phyloP scores from a whole-genome alignment of 768 basidiomycete species.

The Suillus clintonianus region DNA sequence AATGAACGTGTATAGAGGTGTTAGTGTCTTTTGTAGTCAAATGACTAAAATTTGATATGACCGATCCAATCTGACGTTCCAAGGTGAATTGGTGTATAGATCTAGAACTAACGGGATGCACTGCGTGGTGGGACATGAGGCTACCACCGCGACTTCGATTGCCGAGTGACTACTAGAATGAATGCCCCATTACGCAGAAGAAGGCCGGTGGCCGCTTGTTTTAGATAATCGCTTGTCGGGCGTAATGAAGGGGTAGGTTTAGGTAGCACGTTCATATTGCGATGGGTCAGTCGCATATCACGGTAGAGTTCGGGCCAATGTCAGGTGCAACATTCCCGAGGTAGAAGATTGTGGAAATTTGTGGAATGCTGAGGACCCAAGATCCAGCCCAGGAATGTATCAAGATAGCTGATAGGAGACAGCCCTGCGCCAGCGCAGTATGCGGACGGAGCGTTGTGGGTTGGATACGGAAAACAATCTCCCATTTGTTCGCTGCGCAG shows the following conservation, averaged over 20 bases:
- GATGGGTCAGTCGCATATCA: conserved; percentile 13
- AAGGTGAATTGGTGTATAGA: background rate
- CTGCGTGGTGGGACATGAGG: background rate
- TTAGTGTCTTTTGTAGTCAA: background rate
- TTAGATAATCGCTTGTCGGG: conserved; percentile 3
- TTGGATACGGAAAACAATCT: conserved; percentile 21
- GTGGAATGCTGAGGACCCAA: conserved; percentile 13
- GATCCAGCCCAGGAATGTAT: conserved; percentile 9
- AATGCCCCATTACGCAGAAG: background rate
- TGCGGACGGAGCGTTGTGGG: conserved; percentile 11
- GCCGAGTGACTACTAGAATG: background rate
- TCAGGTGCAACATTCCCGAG: conserved; percentile 3
- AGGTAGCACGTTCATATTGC: conserved; percentile 13
- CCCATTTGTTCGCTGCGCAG: conserved; percentile 17
- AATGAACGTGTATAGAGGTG: background rate
- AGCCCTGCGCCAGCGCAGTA: conserved; percentile 10
- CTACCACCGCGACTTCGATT: background rate
- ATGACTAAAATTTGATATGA: background rate
- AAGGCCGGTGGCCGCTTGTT: conserved; percentile 1
- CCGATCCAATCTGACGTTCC: conserved; percentile 1
- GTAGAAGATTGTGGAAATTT: conserved; percentile 13
- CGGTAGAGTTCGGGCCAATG: conserved; percentile 14
- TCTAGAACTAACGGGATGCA: background rate
- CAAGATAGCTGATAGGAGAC: conserved; percentile 13
- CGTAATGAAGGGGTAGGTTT: background rate